Base-by-base conservation (phyloP, 2,329 filamentous ascomycete species). In the Epichloe gansuensis region DNA sequence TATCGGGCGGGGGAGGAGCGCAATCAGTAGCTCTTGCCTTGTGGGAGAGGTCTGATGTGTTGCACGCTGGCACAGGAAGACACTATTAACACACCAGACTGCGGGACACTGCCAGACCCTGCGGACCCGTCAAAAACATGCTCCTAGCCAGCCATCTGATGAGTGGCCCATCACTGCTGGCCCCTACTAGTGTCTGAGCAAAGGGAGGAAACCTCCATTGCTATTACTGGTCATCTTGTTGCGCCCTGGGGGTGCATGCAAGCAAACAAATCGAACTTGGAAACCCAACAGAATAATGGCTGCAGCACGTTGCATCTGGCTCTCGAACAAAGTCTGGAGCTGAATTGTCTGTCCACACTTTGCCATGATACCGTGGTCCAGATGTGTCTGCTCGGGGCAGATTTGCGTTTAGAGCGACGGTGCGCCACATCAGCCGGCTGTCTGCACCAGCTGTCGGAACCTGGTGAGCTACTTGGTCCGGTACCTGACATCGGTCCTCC, bases 1-100 rank as follows among this genome's bases (percentile, higher is more conserved):
- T 81, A 74, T 72, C 70, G 71, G 74, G 75, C 75, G 72, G 72
- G 71, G 69, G 67, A 72, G 70, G 68, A 71, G 67, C 73, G 71
- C 75, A 78, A 79, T 78, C 75, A 78, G 74, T 78, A 55, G 55
- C 56, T 55, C 55, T 53, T 57, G 46, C 54, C 50, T 45, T 28
- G 47, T 43, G 41, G 50, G 37, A 51, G 23, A 51, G 35, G 49
- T 48, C 37, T 41, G 48, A n/a, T 34, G 39, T 50, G 48, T 51
- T 28, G 49, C 49, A 31, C 48, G 48, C 48, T 28, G 41, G 17
- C 48, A 38, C 41, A 50, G n/a, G n/a, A 23, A 23, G n/a, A 43
- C 41, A 43, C n/a, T 21, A 12, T 28, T 11, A 44, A 15, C 41
- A 43, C 41, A 43, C n/a, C 23, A 45, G 23, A 45, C 21, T 13